phyloP scores from a whole-genome alignment of 2,329 filamentous ascomycete genomes.

The Clonostachys rhizophaga region DNA sequence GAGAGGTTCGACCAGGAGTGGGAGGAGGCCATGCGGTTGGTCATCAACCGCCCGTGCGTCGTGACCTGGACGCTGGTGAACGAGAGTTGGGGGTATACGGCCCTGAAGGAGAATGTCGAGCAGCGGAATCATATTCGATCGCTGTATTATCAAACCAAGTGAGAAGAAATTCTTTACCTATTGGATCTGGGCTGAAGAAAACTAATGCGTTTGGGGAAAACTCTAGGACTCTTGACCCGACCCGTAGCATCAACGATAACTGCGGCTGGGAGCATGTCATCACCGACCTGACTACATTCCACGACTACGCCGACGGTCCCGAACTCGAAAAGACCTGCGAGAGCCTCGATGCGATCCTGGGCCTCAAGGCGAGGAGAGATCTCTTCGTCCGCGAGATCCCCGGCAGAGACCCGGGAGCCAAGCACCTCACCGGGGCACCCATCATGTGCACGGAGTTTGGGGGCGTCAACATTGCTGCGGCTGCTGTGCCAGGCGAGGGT shows the following conservation, averaged over 20 bases:
- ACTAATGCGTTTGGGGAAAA: constrained; percentile 13
- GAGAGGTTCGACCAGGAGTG: constrained; percentile 61
- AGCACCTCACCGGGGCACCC: constrained; percentile 49
- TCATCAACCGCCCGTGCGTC: constrained; percentile 61
- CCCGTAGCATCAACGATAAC: constrained; percentile 64
- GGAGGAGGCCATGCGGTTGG: constrained; percentile 56
- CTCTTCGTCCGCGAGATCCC: constrained; percentile 48
- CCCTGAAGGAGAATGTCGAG: constrained; percentile 46
- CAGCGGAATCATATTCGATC: constrained; percentile 61
- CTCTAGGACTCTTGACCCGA: constrained; percentile 48
- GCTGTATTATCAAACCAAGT: constrained; percentile 62
- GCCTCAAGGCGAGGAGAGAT: constrained; percentile 41
- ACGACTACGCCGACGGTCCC: constrained; percentile 59
- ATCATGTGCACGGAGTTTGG: constrained; percentile 66
- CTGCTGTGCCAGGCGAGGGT: constrained; percentile 29
- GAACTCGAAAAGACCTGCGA: constrained; percentile 50
- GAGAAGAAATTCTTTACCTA: constrained; percentile 9
- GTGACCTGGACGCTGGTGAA: constrained; percentile 66
- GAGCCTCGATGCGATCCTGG: constrained; percentile 47
- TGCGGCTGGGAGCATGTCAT: constrained; percentile 67
- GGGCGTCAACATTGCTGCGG: constrained; percentile 57
- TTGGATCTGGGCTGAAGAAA: background rate
- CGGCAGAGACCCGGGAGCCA: constrained; percentile 36
- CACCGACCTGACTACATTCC: constrained; percentile 63
- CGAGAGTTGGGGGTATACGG: constrained; percentile 58